phyloP scores from a whole-genome alignment of 345 rosid species.

The Eucalyptus leucophloia region DNA sequence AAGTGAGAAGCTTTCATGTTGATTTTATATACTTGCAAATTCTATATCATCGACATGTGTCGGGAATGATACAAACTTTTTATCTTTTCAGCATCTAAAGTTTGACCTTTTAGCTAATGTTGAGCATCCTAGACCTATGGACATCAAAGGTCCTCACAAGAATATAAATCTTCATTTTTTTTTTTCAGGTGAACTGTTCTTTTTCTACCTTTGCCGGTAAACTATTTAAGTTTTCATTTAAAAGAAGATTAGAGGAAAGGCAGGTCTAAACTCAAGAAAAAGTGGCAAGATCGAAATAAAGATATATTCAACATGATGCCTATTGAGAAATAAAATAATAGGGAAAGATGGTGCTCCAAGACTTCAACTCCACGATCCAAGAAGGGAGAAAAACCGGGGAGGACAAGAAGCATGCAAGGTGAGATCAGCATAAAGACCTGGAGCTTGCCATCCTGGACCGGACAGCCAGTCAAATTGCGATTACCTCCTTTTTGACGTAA shows the following conservation, averaged over 20 bases:
- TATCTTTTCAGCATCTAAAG: not conserved
- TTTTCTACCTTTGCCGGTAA: not conserved
- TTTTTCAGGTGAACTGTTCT: not conserved
- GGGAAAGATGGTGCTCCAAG: not conserved
- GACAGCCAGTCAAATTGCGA: not conserved
- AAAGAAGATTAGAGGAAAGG: not conserved
- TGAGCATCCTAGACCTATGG: not conserved
- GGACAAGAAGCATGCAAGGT: not conserved
- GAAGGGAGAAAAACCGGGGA: not conserved
- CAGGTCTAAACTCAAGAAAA: not conserved
- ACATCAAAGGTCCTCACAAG: not conserved
- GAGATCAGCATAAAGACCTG: not conserved
- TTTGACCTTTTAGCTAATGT: not conserved
- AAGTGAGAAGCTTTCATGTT: not conserved
- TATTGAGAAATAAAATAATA: not conserved
- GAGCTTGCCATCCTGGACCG: not conserved
- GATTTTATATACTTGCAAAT: not conserved
- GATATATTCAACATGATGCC: not conserved
- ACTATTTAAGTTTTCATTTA: not conserved
- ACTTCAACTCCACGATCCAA: not conserved
- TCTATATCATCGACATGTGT: not conserved
- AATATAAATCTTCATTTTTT: not conserved
- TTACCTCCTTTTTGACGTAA: not conserved
- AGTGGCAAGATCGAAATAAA: not conserved
- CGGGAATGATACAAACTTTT: not conserved